These are phyloP conservation scores for Verticillium alfalfae DNA, from an alignment of 2,329 filamentous ascomycete genomes.

Conservation along the genomic window DNA sequence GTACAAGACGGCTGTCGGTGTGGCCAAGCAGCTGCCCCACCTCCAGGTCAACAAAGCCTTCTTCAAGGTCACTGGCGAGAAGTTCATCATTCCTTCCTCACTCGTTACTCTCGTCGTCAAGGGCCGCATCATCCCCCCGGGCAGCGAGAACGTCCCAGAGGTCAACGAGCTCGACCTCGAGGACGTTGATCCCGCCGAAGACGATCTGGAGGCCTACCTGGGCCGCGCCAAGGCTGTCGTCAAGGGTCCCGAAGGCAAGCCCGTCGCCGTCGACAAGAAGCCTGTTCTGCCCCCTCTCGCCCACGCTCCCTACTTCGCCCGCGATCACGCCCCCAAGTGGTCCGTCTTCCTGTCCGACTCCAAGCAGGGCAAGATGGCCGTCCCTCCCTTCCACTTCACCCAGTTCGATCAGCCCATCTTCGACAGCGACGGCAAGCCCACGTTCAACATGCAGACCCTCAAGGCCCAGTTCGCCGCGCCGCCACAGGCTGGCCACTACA, in stretches of 20 bases:
- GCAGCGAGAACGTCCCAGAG: conserved; percentile 66
- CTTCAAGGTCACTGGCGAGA: conserved; percentile 97
- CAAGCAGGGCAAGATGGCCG: conserved; percentile 92
- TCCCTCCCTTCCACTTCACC: conserved; percentile 92
- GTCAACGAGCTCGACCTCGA: conserved; percentile 77
- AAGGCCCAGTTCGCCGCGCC: conserved; percentile 97
- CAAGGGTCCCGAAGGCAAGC: conserved; percentile 56
- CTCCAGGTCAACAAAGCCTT: conserved; percentile 87
- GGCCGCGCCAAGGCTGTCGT: conserved; percentile 61
- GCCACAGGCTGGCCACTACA: conserved; percentile 86
- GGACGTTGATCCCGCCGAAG: conserved; percentile 88
- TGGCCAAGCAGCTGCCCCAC: conserved; percentile 79
- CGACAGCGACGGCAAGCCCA: conserved; percentile 74
- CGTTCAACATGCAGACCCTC: conserved; percentile 90
- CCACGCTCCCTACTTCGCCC: conserved; percentile 83
- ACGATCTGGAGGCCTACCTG: conserved; percentile 79
- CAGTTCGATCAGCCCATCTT: conserved; percentile 88
- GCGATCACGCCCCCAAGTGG: conserved; percentile 87
- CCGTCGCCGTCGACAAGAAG: conserved; percentile 52
- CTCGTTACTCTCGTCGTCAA: conserved; percentile 94
- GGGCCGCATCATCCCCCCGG: conserved; percentile 86
- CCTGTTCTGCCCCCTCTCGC: conserved; percentile 77
- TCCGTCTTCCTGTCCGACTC: conserved; percentile 91
- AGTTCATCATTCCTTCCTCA: conserved; percentile 84
- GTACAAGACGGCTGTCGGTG: conserved; percentile 67